phyloP scores from a whole-genome alignment of 352 stramenopile genomes.

The Plasmopara halstedii region DNA sequence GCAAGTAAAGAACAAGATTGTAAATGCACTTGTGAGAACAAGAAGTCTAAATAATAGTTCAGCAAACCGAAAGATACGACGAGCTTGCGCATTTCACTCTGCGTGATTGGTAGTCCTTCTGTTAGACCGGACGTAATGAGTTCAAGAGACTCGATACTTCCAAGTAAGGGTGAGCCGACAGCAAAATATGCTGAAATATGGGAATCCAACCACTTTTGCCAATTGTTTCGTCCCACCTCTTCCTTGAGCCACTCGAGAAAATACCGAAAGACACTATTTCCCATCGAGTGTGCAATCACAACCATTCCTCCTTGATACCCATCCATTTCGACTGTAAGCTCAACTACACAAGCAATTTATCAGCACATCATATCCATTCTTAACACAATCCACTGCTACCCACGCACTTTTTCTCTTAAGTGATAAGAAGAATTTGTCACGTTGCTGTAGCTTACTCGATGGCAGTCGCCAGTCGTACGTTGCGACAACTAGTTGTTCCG shows the following conservation, averaged over 20 bases:
- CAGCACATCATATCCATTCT: not conserved
- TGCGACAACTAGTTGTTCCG: slow-evolving; percentile 61
- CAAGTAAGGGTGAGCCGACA: slow-evolving; percentile 57
- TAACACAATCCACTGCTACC: not conserved
- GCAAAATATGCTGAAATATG: slow-evolving; percentile 77
- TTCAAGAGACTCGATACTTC: slow-evolving; percentile 61
- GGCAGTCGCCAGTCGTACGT: slow-evolving; percentile 80
- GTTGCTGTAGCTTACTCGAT: slow-evolving; percentile 55
- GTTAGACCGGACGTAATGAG: slow-evolving; percentile 60
- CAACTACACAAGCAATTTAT: slow-evolving; percentile 32
- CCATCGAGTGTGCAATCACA: slow-evolving; percentile 78
- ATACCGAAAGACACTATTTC: slow-evolving; percentile 73
- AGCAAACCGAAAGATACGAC: slow-evolving; percentile 58
- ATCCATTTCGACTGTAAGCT: slow-evolving; percentile 47
- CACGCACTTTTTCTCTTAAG: slow-evolving; percentile 66
- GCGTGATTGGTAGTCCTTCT: slow-evolving; percentile 52
- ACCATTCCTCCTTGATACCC: slow-evolving; percentile 40
- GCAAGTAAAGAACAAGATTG: not conserved
- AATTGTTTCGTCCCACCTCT: slow-evolving; percentile 63
- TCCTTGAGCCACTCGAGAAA: slow-evolving; percentile 78
- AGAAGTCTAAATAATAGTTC: not conserved
- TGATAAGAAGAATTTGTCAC: slow-evolving; percentile 65
- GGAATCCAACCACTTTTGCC: slow-evolving; percentile 64
- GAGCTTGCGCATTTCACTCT: slow-evolving; percentile 61
- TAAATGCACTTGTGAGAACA: not conserved